Percentiles rank a stretch among this genome's conserved stretches.
Evolutionary conservation across 2,329 filamentous ascomycete genomes (phyloP).

Genomic region (Metarhizium humberi): DNA sequence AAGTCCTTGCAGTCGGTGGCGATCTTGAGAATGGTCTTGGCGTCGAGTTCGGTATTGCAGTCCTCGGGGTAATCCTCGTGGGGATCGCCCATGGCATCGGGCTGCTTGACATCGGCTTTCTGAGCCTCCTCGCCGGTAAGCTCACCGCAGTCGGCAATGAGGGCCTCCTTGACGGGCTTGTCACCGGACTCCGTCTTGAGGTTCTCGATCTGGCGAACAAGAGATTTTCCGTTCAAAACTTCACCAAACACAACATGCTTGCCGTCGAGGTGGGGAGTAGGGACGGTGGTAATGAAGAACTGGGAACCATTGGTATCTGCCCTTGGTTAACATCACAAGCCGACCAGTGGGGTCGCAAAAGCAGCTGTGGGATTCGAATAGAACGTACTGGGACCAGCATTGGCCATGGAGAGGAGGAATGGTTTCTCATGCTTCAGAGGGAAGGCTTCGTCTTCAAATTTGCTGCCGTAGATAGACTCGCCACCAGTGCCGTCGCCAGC

Average conservation of each 20-base stretch:
- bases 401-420: conserved; percentile 95
- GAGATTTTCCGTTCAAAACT: conserved; percentile 83
- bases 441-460: conserved; percentile 97
- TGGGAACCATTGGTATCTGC: conserved; percentile 89
- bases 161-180: conserved; percentile 65
- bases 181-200: conserved; percentile 63
- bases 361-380: too few relatives aligned
- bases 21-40: conserved; percentile 64
- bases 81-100: conserved; percentile 76
- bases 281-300: conserved; percentile 94
- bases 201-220: conserved; percentile 86
- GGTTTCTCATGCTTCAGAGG: conserved; percentile 83
- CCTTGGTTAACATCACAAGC: not conserved
- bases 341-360: not conserved
- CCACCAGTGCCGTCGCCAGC: conserved; percentile 89
- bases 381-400: conserved; percentile 74
- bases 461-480: conserved; percentile 94
- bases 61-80: conserved; percentile 98
- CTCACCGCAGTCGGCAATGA: conserved; percentile 79
- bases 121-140: conserved; percentile 63
- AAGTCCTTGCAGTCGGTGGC: conserved; percentile 80
- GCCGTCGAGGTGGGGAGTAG: conserved; percentile 87
- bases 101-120: conserved; percentile 54
- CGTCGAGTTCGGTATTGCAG: conserved; percentile 52
- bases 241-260: conserved; percentile 98